Evolutionary conservation across 2,329 filamentous ascomycete species (phyloP).

Genomic region (Fusarium continuum): DNA sequence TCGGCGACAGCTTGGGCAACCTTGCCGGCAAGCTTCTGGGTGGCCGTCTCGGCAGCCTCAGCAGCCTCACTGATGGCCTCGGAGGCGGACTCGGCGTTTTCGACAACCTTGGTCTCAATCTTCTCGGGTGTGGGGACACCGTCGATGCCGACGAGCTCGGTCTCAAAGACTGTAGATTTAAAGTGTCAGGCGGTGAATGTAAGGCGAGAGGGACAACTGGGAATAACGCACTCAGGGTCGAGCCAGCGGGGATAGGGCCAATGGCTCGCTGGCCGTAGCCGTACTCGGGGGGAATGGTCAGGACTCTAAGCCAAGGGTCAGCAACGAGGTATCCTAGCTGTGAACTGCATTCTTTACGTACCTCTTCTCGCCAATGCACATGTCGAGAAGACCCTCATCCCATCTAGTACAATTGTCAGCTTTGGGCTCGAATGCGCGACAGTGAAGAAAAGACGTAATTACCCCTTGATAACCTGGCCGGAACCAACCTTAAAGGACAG

Average conservation of each 20-base stretch:
- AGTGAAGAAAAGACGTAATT: conserved; percentile 45
- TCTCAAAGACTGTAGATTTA: conserved; percentile 77
- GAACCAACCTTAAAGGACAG: conserved; percentile 82
- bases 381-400: conserved; percentile 89
- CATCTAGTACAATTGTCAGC: conserved; percentile 63
- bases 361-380: conserved; percentile 95
- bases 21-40: conserved; percentile 55
- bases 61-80: conserved; percentile 49
- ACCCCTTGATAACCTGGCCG: conserved; percentile 91
- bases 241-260: conserved; percentile 84
- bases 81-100: conserved; percentile 39
- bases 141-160: conserved; percentile 84
- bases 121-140: conserved; percentile 66
- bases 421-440: conserved; percentile 13
- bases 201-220: conserved; percentile 14
- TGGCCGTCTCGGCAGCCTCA: conserved; percentile 49
- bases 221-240: conserved; percentile 72
- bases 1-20: conserved; percentile 57
- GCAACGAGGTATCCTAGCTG: background rate
- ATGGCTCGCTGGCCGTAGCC: conserved; percentile 81
- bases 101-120: conserved; percentile 42
- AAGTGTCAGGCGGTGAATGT: conserved; percentile 24
- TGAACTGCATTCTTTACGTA: conserved; percentile 44
- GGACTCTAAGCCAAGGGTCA: conserved; percentile 59
- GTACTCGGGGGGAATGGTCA: conserved; percentile 88